Base-by-base conservation (phyloP, 306 rosid genomes). In the Corylus americana region DNA sequence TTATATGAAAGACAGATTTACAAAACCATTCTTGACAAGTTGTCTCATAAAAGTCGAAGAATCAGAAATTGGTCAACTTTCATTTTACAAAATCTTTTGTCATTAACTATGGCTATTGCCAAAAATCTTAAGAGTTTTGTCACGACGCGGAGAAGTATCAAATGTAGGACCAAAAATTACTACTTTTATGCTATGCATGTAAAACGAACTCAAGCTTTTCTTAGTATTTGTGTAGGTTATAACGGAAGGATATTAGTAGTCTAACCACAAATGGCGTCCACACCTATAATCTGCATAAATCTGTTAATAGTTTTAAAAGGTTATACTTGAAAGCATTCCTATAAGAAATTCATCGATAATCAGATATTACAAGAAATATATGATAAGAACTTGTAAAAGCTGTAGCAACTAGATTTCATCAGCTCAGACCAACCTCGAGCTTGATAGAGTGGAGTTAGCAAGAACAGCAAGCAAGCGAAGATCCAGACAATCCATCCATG, bases 401-500 rank as follows among this genome's bases (percentile, higher is more conserved):
- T 59, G 66, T 22, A 4, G 25, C 7, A 59, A 59, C 66, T 59
- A 59, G 66, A 59, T 22, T 59, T 59, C 66, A 59, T 55, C 62
- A 55, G 62, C 1, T 20, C 1, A 59, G 0, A 59, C 66, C 17
- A 10, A 59, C 66, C 66, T 59, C 0, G 66, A 59, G 66, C 66
- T 59, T 59, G 35, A 59, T 59, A 59, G 66, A 59, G 66, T 59
- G 25, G 66, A 59, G 66, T 59, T 59, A 59, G 66, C 37, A 59
- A 59, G 66, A 59, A 59, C 66, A 59, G 66, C 66, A 25, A 25
- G 66, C 35, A 59, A 59, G 66, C 66, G 66, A 59, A 59, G 66
- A 59, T 59, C 66, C 0, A 59, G 66, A 59, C 66, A 59, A 27
- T 59, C 66, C 39, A 59, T 59, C 66, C 66, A 59, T 25, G 66